Evolutionary conservation across 78 protist species (phyloP).

Genomic region (Dictyostelium capitatum): DNA sequence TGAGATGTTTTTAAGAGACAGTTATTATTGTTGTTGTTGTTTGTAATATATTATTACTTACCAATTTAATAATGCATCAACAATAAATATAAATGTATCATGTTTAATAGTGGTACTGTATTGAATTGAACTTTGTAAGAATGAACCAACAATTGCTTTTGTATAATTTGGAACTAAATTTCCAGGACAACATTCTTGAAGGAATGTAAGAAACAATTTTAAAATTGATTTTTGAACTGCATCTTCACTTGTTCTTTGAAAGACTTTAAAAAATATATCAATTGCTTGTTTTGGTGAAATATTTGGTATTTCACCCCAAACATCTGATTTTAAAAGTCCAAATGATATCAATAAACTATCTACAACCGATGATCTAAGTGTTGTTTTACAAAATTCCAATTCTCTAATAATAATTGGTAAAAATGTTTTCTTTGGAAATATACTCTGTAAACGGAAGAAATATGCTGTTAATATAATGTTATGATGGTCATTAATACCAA

Average conservation of each 20-base stretch:
- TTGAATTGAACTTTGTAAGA: too few relatives aligned
- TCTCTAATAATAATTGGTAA: not conserved
- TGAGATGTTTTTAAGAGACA: too few relatives aligned
- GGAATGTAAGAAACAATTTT: not conserved
- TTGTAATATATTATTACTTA: too few relatives aligned
- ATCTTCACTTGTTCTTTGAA: not conserved
- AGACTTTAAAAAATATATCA: not conserved
- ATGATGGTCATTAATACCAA: too few relatives aligned
- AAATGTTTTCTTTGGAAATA: not conserved
- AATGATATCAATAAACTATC: not conserved
- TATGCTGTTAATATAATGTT: too few relatives aligned
- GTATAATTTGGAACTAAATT: not conserved
- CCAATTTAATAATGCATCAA: constrained; percentile 21
- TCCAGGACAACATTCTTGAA: not conserved
- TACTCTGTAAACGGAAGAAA: too few relatives aligned
- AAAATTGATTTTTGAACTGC: not conserved
- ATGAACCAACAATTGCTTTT: not conserved
- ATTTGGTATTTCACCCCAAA: constrained; percentile 13
- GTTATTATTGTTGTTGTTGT: too few relatives aligned
- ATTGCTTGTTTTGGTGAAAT: not conserved
- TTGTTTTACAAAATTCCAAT: not conserved
- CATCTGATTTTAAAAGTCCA: not conserved
- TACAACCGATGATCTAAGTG: not conserved
- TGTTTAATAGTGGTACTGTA: not conserved
- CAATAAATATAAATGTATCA: not conserved